Base-by-base conservation (phyloP, 352 stramenopile genomes). In the Globisporangium abappressorium region DNA sequence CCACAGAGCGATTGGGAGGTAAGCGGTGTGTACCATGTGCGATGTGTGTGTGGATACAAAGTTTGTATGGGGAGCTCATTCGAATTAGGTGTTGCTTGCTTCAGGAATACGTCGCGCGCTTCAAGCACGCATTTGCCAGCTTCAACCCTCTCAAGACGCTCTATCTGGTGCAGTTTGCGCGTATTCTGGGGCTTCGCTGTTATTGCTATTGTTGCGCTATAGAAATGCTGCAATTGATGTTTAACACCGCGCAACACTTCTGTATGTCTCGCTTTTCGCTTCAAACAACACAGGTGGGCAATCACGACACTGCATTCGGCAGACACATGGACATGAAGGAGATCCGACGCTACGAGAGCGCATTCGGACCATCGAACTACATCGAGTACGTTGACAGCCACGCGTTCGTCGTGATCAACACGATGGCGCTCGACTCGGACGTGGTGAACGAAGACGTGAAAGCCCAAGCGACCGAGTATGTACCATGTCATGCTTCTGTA, bases 281-380 rank as follows among this genome's bases (percentile, higher is more conserved):
- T 22, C 5, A 36, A 43, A 43, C 36, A 43, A 12, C 14, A 20
- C 65, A 90, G 83, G 68, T 91, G 30, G 86, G 86, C 22, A 94
- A 94, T 65, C 86, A 94, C 60, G 86, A 94, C 71, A 78, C 81
- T n/a, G 66, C 84, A 4, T 93, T 93, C 62, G 84, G 84, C 8
- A 70, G 71, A 30, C 76, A 79, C 54, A 76, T 91, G 73, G 63
- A 68, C 11, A 36, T 75, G 4, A 24, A 73, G 33, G 74, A 82
- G 34, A 62, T 93, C 8, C 62, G 75, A 36, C 80, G 86, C 20
- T 90, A 80, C 46, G 80, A 94, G 56, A 55, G 77, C 12, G 78
- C 79, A 0, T 94, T 94, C 38, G 84, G 84, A 0, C 59, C 74
- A 3, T 74, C 80, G 3, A 94, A 94, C 63, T 75, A 66, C 56